Base-by-base conservation (phyloP, 2,329 filamentous ascomycete species). In the Hypoxylon sp. region DNA sequence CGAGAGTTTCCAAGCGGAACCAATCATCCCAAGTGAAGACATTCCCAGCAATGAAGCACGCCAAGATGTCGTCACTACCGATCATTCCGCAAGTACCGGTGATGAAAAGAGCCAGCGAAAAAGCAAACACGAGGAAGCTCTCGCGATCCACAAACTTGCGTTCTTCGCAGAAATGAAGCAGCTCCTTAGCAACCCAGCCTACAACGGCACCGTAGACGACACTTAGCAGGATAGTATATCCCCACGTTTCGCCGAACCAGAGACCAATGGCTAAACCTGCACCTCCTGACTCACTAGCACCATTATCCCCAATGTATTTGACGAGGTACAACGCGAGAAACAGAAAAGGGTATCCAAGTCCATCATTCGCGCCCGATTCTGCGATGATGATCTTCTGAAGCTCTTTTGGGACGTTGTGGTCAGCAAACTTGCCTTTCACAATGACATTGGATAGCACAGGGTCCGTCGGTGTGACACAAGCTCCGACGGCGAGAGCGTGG, bases 21-120 rank as follows among this genome's bases (percentile, higher is more conserved):
- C 90, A 95, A 71, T 96, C 91, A 67, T 96, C 91, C 85, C 90
- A 93, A 0, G 90, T 96, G 61, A 97, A 96, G 1, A 83, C 83
- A 65, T 96, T 96, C 1, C 92, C 92, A 2, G 92, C 92, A 62
- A 96, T 87, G 67, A 97, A 97, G 73, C 91, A 96, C 1, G 92
- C 91, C 5, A 97, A 78, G 1, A 96, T 88, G 65, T 97, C 92
- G 66, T 96, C 91, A 25, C 86, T 93, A 1, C 91, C 91, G 37
- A 96, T 81, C 78, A 96, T 81, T 1, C 91, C 91, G 56, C 89
- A 92, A 0, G 91, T 96, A 0, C 91, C 91, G 0, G 90, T 81
- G 43, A 96, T 89, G 66, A 96, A 96, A 5, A 96, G 79, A 66
- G 91, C 89, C 32, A 96, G 77, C 0, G 90, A 86, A 60, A 96